phyloP scores from a whole-genome alignment of 257 asterid species.

The Pogostemon cablin region DNA sequence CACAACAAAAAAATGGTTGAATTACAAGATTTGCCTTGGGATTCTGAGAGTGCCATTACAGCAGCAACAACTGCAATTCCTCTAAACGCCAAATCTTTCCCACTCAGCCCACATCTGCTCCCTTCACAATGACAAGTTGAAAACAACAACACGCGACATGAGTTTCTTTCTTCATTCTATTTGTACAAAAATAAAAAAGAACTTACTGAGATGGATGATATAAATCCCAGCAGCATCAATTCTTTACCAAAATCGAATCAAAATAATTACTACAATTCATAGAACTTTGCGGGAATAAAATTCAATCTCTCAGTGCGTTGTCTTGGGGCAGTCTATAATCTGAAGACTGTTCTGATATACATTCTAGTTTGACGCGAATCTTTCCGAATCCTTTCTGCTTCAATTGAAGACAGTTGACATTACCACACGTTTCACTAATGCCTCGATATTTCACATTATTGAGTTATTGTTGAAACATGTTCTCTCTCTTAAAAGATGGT shows the following conservation, averaged over 20 bases:
- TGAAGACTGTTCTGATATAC: neutral
- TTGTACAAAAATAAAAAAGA: neutral
- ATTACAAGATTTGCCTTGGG: conserved; percentile 45
- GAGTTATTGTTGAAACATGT: neutral
- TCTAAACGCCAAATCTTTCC: conserved; percentile 64
- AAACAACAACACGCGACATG: neutral
- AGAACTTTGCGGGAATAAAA: too few relatives aligned
- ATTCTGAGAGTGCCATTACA: conserved; percentile 52
- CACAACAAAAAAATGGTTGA: neutral
- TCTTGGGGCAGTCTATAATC: neutral
- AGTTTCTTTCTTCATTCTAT: conserved; percentile 8
- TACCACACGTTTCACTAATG: neutral
- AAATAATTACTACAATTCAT: too few relatives aligned
- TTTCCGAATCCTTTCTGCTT: neutral
- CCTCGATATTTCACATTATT: neutral
- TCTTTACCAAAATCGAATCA: too few relatives aligned
- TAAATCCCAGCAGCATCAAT: too few relatives aligned
- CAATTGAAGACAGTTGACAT: neutral
- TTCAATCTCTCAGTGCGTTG: too few relatives aligned
- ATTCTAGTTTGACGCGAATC: neutral
- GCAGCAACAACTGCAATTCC: conserved; percentile 84
- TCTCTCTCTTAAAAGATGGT: neutral
- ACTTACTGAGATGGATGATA: conserved; percentile 47
- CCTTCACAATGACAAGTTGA: conserved; percentile 38
- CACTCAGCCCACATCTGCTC: conserved; percentile 62